phyloP scores from a whole-genome alignment of 2,329 filamentous ascomycete species.

The Penicillium sp. region DNA sequence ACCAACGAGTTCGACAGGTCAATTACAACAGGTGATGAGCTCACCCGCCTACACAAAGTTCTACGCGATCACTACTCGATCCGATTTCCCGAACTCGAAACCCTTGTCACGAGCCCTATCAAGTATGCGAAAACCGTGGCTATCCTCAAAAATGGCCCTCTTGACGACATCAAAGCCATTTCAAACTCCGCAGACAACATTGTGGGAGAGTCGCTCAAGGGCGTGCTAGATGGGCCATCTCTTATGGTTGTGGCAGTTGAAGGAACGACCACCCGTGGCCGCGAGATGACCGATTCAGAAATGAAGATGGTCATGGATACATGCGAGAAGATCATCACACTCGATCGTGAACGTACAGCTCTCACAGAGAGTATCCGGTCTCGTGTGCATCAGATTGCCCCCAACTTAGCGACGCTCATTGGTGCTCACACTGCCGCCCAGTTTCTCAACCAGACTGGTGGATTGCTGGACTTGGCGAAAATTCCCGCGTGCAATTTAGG shows the following conservation, averaged over 20 bases:
- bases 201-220: slow-evolving; percentile 71
- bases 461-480: slow-evolving; percentile 83
- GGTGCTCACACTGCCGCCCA: slow-evolving; percentile 92
- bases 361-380: slow-evolving; percentile 95
- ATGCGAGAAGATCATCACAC: slow-evolving; percentile 82
- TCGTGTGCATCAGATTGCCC: slow-evolving; percentile 93
- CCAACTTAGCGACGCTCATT: slow-evolving; percentile 86
- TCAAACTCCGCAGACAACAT: slow-evolving; percentile 77
- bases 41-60: slow-evolving; percentile 92
- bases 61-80: slow-evolving; percentile 94
- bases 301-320: slow-evolving; percentile 72
- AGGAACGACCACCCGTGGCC: slow-evolving; percentile 83
- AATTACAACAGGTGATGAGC: slow-evolving; percentile 89
- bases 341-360: slow-evolving; percentile 82
- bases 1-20: slow-evolving; percentile 83
- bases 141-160: slow-evolving; percentile 87
- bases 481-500: slow-evolving; percentile 91
- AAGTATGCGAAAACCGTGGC: slow-evolving; percentile 95
- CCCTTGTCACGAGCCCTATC: slow-evolving; percentile 83
- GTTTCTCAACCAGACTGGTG: slow-evolving; percentile 91
- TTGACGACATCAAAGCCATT: slow-evolving; percentile 82
- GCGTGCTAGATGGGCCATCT: slow-evolving; percentile 82
- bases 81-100: slow-evolving; percentile 90
- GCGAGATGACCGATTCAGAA: slow-evolving; percentile 72
- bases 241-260: slow-evolving; percentile 96